These are phyloP conservation scores for Hymenotorrendiella dingleyae DNA, from an alignment of 2,329 filamentous ascomycete species.

Conservation along the genomic window DNA sequence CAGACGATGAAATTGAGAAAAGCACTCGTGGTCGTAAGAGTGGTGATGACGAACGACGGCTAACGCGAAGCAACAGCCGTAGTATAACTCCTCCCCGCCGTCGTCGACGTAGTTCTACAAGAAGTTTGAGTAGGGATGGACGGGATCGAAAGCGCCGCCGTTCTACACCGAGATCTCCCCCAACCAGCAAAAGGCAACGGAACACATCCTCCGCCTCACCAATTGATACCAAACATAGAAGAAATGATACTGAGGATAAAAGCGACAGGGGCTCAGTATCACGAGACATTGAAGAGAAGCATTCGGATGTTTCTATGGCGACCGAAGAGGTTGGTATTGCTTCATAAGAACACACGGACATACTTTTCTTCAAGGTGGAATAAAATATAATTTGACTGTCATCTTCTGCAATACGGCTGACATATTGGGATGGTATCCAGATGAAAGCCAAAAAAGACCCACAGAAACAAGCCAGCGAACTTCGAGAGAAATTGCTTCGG, in stretches of 20 bases:
- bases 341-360: slow-evolving; percentile 22
- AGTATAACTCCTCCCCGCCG: slow-evolving; percentile 28
- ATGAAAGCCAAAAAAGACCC: slow-evolving; percentile 34
- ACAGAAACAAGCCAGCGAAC: slow-evolving; percentile 39
- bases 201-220: slow-evolving; percentile 46
- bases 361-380: slow-evolving; percentile 14
- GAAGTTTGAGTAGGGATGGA: slow-evolving; percentile 24
- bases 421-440: slow-evolving; percentile 27
- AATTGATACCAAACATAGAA: slow-evolving; percentile 44
- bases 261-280: slow-evolving; percentile 31
- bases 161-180: slow-evolving; percentile 32
- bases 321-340: slow-evolving; percentile 39
- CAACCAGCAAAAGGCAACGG: slow-evolving; percentile 38
- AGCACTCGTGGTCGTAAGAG: slow-evolving; percentile 21
- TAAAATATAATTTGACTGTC: slow-evolving; percentile 1
- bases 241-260: slow-evolving; percentile 51
- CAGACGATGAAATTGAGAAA: slow-evolving; percentile 17
- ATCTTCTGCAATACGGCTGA: slow-evolving; percentile 30
- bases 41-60: slow-evolving; percentile 30
- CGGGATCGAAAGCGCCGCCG: slow-evolving; percentile 29
- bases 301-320: slow-evolving; percentile 21
- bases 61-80: slow-evolving; percentile 32
- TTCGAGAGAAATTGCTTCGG: slow-evolving; percentile 45
- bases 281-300: slow-evolving; percentile 18
- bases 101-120: slow-evolving; percentile 23